Base-by-base conservation (phyloP, 305 asterid genomes). In the Fraxinus paxiana region DNA sequence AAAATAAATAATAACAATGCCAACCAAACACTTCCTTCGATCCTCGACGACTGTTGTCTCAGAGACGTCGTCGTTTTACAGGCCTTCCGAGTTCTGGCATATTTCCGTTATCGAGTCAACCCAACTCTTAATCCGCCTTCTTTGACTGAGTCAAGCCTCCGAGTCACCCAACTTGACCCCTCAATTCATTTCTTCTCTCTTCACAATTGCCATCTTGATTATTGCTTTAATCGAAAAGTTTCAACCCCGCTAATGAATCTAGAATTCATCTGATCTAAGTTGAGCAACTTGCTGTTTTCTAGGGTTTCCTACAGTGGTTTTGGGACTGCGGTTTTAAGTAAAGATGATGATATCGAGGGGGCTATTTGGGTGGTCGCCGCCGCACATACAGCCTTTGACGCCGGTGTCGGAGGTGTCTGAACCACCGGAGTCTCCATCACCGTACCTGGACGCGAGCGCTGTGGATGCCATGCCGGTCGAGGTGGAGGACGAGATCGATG, bases 381-480 rank as follows among this genome's bases (percentile, higher is more conserved):
- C 99, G 34, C 99, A 94, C 80, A 92, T 94, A 86, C 97, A 96
- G 89, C 99, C 99, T 77, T 82, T 96, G 84, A 96, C 99, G 85
- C 99, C 99, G 82, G 99, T 96, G 17, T 96, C 99, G 34, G 98
- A 96, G 84, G 99, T 96, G 12, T 96, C 99, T 15, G 99, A 96
- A 89, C 99, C 99, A 79, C 99, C 99, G 83, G 99, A 96, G 88
- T 96, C 99, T 5, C 99, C 99, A 1, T 96, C 98, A 7, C 99
- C 99, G 56, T 96, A 96, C 88, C 77, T 89, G 83, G 99, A 96
- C 79, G 83, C 90, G 76, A 89, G 91, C 70, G 89, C 87, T 5
- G 89, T 82, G 6, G 99, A 92, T 17, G 93, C 91, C 65, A 87
- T 83, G 87, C 91, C 86, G 83, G 90, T 87, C 35, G 99, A 91